Evolutionary conservation across 2,329 filamentous ascomycete genomes (phyloP).

Genomic region (Leptographium wingfieldii): DNA sequence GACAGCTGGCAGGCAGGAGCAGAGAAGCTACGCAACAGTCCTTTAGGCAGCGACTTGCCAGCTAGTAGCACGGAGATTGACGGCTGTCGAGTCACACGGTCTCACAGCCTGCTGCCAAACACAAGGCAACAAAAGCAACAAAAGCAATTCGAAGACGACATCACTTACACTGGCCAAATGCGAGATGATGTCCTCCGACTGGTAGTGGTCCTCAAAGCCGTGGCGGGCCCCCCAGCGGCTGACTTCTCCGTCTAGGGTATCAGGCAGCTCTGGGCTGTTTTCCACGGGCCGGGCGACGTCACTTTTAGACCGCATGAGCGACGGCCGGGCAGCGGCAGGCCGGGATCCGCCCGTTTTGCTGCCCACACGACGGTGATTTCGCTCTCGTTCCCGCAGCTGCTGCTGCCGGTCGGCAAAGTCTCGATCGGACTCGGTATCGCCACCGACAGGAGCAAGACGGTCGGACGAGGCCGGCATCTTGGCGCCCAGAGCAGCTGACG

Average conservation of each 20-base stretch:
- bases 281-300: constrained; percentile 32
- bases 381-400: constrained; percentile 18
- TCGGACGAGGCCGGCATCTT: constrained; percentile 14
- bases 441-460: constrained; percentile 7
- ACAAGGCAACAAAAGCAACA: not conserved
- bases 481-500: constrained; percentile 31
- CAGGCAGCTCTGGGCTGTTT: constrained; percentile 19
- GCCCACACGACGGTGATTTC: constrained; percentile 7
- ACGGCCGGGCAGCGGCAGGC: constrained; percentile 27
- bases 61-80: too few species aligned
- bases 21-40: not conserved
- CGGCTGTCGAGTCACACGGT: too few species aligned
- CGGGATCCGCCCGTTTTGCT: constrained; percentile 4
- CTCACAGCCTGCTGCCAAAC: too few species aligned
- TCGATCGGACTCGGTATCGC: constrained; percentile 17
- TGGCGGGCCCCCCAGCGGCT: constrained; percentile 52
- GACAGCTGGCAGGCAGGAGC: too few species aligned
- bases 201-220: constrained; percentile 86
- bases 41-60: not conserved
- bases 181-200: constrained; percentile 78
- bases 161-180: constrained; percentile 63
- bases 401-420: not conserved
- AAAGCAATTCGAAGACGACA: not conserved
- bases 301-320: constrained; percentile 44
- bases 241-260: constrained; percentile 18